Conservation (phyloP, 441 rosid species). For the Brassica hybrid region DNA sequence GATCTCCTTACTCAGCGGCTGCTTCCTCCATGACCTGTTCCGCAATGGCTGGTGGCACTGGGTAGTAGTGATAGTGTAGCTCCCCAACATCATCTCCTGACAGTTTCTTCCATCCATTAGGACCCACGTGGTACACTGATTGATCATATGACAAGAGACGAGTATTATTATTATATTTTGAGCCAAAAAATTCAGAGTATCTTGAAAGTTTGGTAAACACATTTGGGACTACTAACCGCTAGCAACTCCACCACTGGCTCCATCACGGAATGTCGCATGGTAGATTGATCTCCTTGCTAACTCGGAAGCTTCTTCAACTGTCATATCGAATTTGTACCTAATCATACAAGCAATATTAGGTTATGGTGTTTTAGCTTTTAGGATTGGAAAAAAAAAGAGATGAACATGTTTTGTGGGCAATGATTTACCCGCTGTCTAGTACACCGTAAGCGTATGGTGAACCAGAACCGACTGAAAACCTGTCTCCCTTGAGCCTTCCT, state of each 20-base stretch:
- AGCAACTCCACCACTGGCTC: constrained; percentile 99
- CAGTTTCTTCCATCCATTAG: constrained; percentile 92
- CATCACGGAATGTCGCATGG: constrained; percentile 99
- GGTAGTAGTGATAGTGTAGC: constrained; percentile 84
- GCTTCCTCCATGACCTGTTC: constrained; percentile 97
- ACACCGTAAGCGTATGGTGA: constrained; percentile 99
- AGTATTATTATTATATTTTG: neutral
- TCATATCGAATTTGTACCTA: constrained; percentile 86
- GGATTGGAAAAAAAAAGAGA: neutral
- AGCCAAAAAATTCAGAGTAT: constrained; percentile 9
- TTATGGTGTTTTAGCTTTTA: neutral
- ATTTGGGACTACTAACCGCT: constrained; percentile 66
- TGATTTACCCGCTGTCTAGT: constrained; percentile 79
- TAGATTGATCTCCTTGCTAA: constrained; percentile 96
- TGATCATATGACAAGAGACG: constrained; percentile 45
- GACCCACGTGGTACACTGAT: constrained; percentile 94
- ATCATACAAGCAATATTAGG: constrained; percentile 7
- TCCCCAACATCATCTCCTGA: constrained; percentile 99
- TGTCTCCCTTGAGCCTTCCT: constrained; percentile 91
- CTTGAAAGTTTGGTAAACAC: constrained; percentile 17
- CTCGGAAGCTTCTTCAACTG: constrained; percentile 93
- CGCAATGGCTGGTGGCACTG: constrained; percentile 58
- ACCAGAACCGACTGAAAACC: constrained; percentile 98
- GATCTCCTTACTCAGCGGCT: constrained; percentile 17
- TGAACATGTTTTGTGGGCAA: constrained; percentile 10